Conservation (phyloP, 1,284 basidiomycete species). For the Cutaneotrichosporon sp. region DNA sequence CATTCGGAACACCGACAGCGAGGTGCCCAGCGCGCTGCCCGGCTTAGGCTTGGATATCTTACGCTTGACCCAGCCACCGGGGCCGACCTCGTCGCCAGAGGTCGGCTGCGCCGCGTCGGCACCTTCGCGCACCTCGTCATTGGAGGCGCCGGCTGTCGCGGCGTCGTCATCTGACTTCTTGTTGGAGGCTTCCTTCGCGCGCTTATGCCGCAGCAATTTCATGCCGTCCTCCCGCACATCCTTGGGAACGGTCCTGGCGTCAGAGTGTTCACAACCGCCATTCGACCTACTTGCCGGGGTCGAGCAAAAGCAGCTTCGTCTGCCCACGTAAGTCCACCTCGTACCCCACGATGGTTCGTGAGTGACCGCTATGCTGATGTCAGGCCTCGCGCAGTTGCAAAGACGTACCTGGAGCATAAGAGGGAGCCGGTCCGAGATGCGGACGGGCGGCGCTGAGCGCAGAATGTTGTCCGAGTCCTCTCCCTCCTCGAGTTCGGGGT, state of each 20-base stretch:
- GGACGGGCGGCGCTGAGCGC: constrained; percentile 45
- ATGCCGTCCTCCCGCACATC: constrained; percentile 47
- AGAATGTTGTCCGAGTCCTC: constrained; percentile 37
- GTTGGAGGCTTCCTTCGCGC: constrained; percentile 12
- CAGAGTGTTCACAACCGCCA: constrained; percentile 10
- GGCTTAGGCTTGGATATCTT: constrained; percentile 26
- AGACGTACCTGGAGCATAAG: constrained; percentile 65
- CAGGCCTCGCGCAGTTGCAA: constrained; percentile 8
- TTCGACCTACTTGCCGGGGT: constrained; percentile 67
- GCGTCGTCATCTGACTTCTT: background rate
- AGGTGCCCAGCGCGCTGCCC: constrained; percentile 14
- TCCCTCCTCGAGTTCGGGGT: background rate
- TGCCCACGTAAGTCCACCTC: constrained; percentile 64
- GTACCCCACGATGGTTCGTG: constrained; percentile 78
- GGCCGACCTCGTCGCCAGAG: constrained; percentile 42
- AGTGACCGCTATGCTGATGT: constrained; percentile 73
- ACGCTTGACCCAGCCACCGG: constrained; percentile 48
- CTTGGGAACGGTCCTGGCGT: constrained; percentile 37
- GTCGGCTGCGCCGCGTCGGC: constrained; percentile 21
- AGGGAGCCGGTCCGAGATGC: constrained; percentile 67
- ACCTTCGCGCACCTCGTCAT: constrained; percentile 12
- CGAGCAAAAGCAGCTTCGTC: constrained; percentile 69
- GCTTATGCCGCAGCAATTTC: constrained; percentile 30
- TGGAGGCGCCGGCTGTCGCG: background rate
- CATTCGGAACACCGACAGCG: constrained; percentile 60